phyloP scores from a whole-genome alignment of 495 filamentous ascomycete species.

The Daldinia loculata region DNA sequence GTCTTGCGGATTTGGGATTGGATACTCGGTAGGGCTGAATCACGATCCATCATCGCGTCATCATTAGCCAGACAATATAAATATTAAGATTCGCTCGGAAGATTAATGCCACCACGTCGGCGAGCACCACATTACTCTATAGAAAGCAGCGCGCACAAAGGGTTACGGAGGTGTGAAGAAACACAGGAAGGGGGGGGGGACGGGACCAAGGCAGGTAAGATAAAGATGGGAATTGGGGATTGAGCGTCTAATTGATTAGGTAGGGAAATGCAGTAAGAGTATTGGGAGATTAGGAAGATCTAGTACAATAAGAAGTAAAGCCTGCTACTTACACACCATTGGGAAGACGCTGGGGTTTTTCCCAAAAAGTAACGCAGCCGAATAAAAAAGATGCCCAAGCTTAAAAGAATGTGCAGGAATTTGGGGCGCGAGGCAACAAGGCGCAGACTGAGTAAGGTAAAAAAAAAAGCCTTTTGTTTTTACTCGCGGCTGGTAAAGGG shows the following conservation, averaged over 20 bases:
- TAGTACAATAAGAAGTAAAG: slow-evolving; percentile 21
- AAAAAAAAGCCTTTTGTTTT: slow-evolving; percentile 19
- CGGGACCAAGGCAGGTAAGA: slow-evolving; percentile 6
- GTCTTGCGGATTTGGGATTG: slow-evolving; percentile 43
- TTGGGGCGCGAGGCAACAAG: slow-evolving; percentile 21
- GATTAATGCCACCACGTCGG: slow-evolving; percentile 16
- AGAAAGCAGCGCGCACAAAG: slow-evolving; percentile 16
- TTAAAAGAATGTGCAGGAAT: slow-evolving; percentile 26
- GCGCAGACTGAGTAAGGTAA: slow-evolving; percentile 24
- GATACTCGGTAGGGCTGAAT: slow-evolving; percentile 44
- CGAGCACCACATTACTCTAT: slow-evolving; percentile 23
- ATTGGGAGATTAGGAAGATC: slow-evolving; percentile 10
- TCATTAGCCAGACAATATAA: slow-evolving; percentile 39
- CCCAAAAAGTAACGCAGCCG: slow-evolving; percentile 18
- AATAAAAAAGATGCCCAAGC: neutral
- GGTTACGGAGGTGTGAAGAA: slow-evolving; percentile 5
- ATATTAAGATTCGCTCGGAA: slow-evolving; percentile 6
- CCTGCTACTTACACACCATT: slow-evolving; percentile 44
- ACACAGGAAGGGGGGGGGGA: neutral
- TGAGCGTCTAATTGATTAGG: slow-evolving; percentile 22
- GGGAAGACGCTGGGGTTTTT: slow-evolving; percentile 11
- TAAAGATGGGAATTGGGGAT: slow-evolving; percentile 17
- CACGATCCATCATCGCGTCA: slow-evolving; percentile 42
- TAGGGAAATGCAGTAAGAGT: neutral
- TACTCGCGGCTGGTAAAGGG: neutral